Conservation (phyloP, 169 alveolate genomes). For the Perkinsus marinus region DNA sequence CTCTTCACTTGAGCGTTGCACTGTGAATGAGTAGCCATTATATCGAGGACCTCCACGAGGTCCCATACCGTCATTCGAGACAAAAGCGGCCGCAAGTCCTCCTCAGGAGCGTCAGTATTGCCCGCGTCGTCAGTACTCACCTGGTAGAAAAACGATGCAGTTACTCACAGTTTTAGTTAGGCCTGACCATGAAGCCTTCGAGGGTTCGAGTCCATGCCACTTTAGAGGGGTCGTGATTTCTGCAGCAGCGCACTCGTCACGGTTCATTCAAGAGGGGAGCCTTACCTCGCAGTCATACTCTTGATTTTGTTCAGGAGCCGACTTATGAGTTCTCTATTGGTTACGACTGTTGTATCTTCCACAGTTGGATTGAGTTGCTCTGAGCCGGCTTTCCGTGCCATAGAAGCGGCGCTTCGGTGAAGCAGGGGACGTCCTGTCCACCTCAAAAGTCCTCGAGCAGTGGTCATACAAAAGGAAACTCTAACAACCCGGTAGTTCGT, state of each 20-base stretch:
- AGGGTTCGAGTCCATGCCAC: background rate
- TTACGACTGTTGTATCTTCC: background rate
- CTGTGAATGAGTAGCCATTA: background rate
- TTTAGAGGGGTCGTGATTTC: background rate
- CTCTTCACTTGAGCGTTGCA: background rate
- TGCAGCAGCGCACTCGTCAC: too few species aligned
- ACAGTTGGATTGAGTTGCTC: background rate
- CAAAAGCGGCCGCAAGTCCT: background rate
- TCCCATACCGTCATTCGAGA: background rate
- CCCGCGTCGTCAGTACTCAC: background rate
- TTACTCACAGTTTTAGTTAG: background rate
- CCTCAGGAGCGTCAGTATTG: background rate
- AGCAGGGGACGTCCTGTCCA: background rate
- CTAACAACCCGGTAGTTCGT: too few species aligned
- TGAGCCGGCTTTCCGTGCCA: background rate
- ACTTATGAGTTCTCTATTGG: background rate
- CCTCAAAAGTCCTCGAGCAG: background rate
- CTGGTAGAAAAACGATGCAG: background rate
- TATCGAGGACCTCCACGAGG: background rate
- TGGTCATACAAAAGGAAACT: too few species aligned
- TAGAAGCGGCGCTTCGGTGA: background rate
- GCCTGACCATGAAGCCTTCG: background rate
- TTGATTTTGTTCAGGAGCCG: background rate
- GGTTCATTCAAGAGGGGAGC: too few species aligned
- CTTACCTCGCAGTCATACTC: background rate